phyloP scores from a whole-genome alignment of 1,284 basidiomycete species.

The Apiotrichum porosum region DNA sequence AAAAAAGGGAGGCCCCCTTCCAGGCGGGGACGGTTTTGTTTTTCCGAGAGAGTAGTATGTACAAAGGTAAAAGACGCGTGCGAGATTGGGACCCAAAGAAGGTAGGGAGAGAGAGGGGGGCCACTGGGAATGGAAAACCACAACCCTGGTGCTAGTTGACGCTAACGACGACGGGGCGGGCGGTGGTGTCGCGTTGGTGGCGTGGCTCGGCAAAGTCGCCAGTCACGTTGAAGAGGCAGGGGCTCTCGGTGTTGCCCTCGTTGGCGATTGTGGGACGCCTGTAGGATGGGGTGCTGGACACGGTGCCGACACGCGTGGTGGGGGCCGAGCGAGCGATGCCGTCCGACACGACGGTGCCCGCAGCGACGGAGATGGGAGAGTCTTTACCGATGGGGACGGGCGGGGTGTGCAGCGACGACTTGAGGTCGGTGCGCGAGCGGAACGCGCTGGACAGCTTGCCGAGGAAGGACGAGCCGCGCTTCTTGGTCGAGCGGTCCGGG shows the following conservation, averaged over 20 bases:
- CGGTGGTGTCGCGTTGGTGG: too few relatives aligned
- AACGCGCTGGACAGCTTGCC: conserved; percentile 9
- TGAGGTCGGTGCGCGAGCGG: conserved; percentile 13
- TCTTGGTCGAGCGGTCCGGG: conserved; percentile 1
- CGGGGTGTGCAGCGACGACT: neutral
- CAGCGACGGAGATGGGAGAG: neutral
- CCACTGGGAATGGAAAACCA: too few relatives aligned
- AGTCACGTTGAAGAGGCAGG: conserved; percentile 20
- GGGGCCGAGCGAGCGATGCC: neutral
- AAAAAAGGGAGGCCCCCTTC: too few relatives aligned
- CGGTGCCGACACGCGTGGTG: neutral
- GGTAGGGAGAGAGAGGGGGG: too few relatives aligned
- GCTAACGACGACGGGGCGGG: neutral
- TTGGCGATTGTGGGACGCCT: conserved; percentile 12
- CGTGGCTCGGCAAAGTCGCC: neutral
- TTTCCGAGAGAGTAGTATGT: too few relatives aligned
- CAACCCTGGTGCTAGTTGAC: too few relatives aligned
- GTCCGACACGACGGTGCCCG: neutral
- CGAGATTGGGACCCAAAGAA: too few relatives aligned
- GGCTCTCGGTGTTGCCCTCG: conserved; percentile 22
- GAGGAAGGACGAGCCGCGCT: conserved; percentile 2
- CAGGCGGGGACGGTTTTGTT: too few relatives aligned
- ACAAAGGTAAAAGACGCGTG: too few relatives aligned
- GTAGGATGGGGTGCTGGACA: conserved; percentile 1
- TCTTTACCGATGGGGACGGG: neutral